phyloP scores from a whole-genome alignment of 257 asterid genomes.

The Perilla frutescens region DNA sequence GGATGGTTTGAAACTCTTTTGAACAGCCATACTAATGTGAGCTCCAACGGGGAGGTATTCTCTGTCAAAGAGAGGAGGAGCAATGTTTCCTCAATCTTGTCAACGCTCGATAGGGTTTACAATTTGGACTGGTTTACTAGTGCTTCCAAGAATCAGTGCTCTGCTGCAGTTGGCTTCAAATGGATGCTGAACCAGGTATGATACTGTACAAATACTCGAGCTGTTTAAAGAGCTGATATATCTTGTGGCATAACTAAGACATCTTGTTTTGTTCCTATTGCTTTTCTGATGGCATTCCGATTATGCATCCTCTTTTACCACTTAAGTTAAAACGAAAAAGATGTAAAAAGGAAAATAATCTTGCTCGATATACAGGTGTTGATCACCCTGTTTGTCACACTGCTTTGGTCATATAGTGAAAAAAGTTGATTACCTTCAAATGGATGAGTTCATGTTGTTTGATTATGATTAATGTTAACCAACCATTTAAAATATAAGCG shows the following conservation, averaged over 20 bases:
- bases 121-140: slow-evolving; percentile 75
- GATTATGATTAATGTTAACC: too few relatives aligned
- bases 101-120: slow-evolving; percentile 68
- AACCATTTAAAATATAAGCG: too few relatives aligned
- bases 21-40: slow-evolving; percentile 76
- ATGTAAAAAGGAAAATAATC: neutral
- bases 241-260: neutral
- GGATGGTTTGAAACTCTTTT: slow-evolving; percentile 90
- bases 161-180: slow-evolving; percentile 85
- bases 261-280: neutral
- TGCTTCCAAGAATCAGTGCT: slow-evolving; percentile 86
- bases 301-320: neutral
- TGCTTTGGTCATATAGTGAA: too few relatives aligned
- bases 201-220: neutral
- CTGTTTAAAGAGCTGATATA: too few relatives aligned
- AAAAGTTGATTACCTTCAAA: neutral
- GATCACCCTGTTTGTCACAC: neutral
- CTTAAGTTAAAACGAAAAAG: too few relatives aligned
- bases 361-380: neutral
- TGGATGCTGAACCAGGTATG: slow-evolving; percentile 95
- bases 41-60: slow-evolving; percentile 88
- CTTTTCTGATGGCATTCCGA: neutral
- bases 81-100: slow-evolving; percentile 59
- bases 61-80: slow-evolving; percentile 62
- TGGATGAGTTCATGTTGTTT: neutral